These are phyloP conservation scores for Euphorbia neoarborescens DNA, from an alignment of 441 rosid species.

Conservation along the genomic window DNA sequence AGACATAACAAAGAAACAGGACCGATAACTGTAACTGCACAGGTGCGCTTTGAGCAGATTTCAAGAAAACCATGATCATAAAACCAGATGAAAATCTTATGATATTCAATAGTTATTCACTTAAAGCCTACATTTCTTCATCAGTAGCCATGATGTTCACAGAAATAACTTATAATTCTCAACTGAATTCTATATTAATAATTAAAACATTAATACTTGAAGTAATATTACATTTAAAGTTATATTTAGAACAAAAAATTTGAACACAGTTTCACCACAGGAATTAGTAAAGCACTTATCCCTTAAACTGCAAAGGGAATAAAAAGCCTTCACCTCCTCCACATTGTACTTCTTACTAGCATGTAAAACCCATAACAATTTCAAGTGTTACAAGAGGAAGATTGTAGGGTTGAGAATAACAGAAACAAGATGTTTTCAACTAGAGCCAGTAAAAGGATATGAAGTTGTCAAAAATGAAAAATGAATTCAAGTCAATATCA, in stretches of 20 bases:
- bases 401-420: neutral
- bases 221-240: neutral
- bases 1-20: no score
- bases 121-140: neutral
- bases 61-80: no score
- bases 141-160: neutral
- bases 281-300: neutral
- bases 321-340: neutral
- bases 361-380: neutral
- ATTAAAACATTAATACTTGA: neutral
- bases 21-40: no score
- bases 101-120: neutral
- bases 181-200: neutral
- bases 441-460: neutral
- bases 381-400: neutral
- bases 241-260: neutral
- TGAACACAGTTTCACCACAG: neutral
- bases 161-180: neutral
- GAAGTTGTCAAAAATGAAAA: neutral
- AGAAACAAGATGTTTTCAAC: neutral
- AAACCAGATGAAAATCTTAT: neutral
- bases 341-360: neutral
- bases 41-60: no score
- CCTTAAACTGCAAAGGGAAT: neutral
- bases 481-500: neutral